These are phyloP conservation scores for Ophiostoma fasciatum DNA, from an alignment of 2,329 filamentous ascomycete genomes.

Conservation along the genomic window DNA sequence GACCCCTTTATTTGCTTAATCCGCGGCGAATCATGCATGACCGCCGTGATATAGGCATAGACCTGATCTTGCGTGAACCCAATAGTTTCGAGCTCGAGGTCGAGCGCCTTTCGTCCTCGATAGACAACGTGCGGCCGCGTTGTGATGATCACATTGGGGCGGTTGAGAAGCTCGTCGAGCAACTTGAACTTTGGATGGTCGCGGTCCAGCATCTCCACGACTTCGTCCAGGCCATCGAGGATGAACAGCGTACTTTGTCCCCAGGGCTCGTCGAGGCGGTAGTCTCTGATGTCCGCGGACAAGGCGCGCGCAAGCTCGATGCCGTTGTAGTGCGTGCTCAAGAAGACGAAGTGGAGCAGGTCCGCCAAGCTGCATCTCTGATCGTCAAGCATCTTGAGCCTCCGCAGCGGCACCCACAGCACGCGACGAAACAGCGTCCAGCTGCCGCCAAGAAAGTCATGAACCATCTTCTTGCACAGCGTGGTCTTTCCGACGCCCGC, in stretches of 20 bases:
- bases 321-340: too few relatives aligned
- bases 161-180: constrained; percentile 18
- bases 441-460: constrained; percentile 17
- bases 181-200: constrained; percentile 11
- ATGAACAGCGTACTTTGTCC: constrained; percentile 20
- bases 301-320: too few relatives aligned
- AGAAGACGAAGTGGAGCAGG: too few relatives aligned
- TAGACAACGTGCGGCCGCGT: constrained; percentile 19
- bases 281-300: too few relatives aligned
- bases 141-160: constrained; percentile 24
- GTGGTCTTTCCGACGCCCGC: constrained; percentile 27
- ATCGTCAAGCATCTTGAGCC: constrained; percentile 16
- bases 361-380: too few relatives aligned
- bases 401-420: constrained; percentile 25
- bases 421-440: constrained; percentile 21
- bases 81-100: constrained; percentile 25
- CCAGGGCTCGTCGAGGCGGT: too few relatives aligned
- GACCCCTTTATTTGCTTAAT: constrained; percentile 21
- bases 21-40: too few relatives aligned
- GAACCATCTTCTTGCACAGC: constrained; percentile 26
- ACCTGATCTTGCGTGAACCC: constrained; percentile 24
- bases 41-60: constrained; percentile 19
- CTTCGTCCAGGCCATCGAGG: constrained; percentile 29
- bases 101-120: constrained; percentile 8
- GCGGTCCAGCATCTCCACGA: constrained; percentile 13